Base-by-base conservation (phyloP, 345 rosid species). In the Chamaenerion angustifolium region DNA sequence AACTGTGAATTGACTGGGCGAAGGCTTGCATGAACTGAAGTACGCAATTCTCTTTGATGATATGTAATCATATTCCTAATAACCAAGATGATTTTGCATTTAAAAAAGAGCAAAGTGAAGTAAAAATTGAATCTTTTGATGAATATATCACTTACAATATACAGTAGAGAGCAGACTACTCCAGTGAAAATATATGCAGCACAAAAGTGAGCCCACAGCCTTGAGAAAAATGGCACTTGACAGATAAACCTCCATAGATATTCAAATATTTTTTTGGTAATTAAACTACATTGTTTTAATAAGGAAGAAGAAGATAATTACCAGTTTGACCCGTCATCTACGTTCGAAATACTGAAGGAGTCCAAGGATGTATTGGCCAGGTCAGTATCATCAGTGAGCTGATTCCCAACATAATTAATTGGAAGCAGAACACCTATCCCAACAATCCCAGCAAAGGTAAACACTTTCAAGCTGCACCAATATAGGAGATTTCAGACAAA, bases 161-260 rank as follows among this genome's bases (percentile, higher is more conserved):
- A 81, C 48, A 90, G 94, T 61, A 89, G 82, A 71, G 66, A 81
- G 86, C 98, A 85, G 60, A 90, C 95, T 71, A 76, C 69, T 40
- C 73, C 88, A 0, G 98, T 81, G 71, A 90, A 81, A 60, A 81
- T 49, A 72, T 89, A 89, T 55, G 76, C 81, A 43, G 98, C 94
- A 55, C 75, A 79, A 66, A 89, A 89, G 81, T 85, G 98, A 63
- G 83, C 52, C 98, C 95, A 89, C 60, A 89, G 60, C 98, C 98
- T 89, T 75, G 68, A 74, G 55, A 60, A 55, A 40, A 55, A 31
- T 31, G 8, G 37, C 37, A 31, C 37, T 31, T 31, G 37, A 3
- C 37, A 18, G 13, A 62, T 16, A 15, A 12, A 48, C 21, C 41
- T 48, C 35, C 19, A 7, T 27, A 48, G 41, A 3, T 47, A 21